A percentile compares a stretch with the other conserved stretches of the same genome.
phyloP scores from a whole-genome alignment of 106 monocot species.

The Phalaenopsis aphrodite region DNA sequence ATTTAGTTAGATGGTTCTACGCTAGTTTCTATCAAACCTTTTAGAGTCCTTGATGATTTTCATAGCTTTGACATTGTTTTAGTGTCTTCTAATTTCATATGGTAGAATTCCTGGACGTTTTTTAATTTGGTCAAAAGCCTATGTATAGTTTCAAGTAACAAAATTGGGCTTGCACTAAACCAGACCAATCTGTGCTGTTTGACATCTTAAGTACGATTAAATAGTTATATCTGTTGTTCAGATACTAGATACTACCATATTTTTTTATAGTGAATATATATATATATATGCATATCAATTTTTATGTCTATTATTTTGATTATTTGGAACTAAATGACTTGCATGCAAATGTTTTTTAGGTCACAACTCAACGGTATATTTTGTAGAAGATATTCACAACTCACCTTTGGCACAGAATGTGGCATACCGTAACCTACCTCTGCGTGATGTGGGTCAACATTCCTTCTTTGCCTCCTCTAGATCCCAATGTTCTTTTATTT shows the following conservation, averaged over 20 bases:
- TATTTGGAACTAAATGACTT: slow-evolving; percentile 4
- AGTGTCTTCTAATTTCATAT: not conserved
- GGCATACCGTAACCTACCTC: slow-evolving; percentile 83
- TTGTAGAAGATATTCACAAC: slow-evolving; percentile 83
- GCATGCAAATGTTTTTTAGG: slow-evolving; percentile 35
- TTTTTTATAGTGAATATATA: not conserved
- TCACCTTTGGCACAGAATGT: slow-evolving; percentile 86
- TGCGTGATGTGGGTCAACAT: slow-evolving; percentile 99
- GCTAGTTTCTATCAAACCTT: not conserved
- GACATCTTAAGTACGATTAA: not conserved
- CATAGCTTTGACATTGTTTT: not conserved
- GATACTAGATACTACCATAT: not conserved
- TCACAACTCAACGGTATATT: slow-evolving; percentile 89
- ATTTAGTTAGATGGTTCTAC: not conserved
- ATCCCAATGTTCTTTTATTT: not conserved
- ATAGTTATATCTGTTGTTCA: not conserved
- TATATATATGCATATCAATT: not conserved
- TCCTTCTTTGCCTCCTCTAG: slow-evolving; percentile 30
- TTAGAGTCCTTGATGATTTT: not conserved
- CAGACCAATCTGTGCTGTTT: not conserved
- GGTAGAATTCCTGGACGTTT: not conserved
- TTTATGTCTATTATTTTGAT: not conserved
- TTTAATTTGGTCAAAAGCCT: not conserved
- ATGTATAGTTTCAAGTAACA: not conserved
- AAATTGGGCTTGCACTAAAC: not conserved